A percentile compares a stretch with the other conserved stretches of the same genome.
Evolutionary conservation across 2,329 filamentous ascomycete genomes (phyloP).

Genomic region (Diaporthe capsici): DNA sequence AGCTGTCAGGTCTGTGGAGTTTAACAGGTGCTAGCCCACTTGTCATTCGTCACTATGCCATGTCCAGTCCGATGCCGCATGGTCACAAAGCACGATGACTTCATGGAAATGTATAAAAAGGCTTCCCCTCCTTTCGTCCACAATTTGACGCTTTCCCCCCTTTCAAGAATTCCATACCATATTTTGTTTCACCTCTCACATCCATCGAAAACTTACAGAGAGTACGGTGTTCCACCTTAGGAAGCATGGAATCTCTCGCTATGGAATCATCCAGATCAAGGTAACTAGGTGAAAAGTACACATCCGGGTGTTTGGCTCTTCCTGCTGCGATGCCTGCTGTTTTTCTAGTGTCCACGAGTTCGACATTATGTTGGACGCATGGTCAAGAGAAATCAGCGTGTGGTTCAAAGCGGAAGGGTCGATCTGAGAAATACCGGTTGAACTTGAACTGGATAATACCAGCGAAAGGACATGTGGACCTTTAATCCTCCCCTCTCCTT

Average conservation of each 20-base stretch:
- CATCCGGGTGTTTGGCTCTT: conserved; percentile 61
- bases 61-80: conserved; percentile 17
- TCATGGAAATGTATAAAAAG: conserved; percentile 21
- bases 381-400: not conserved
- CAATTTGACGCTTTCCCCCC: too few species aligned
- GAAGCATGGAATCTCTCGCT: conserved; percentile 46
- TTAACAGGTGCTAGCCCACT: conserved; percentile 7
- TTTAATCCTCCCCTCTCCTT: conserved; percentile 54
- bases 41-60: conserved; percentile 8
- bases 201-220: not conserved
- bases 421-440: conserved; percentile 83
- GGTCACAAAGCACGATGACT: conserved; percentile 7
- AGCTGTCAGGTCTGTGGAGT: not conserved
- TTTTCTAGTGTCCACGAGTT: not conserved
- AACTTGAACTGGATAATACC: conserved; percentile 75
- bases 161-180: not conserved
- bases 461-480: conserved; percentile 91
- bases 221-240: conserved; percentile 19
- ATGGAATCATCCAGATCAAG: conserved; percentile 58
- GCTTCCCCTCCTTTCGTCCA: not conserved
- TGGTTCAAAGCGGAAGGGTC: conserved; percentile 46
- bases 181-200: not conserved
- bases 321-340: conserved; percentile 53
- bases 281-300: conserved; percentile 61
- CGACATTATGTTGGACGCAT: not conserved